Percentiles rank a stretch among this genome's conserved stretches.
Conservation (phyloP, 1,284 basidiomycete genomes). For the Marasmius fiardii region DNA sequence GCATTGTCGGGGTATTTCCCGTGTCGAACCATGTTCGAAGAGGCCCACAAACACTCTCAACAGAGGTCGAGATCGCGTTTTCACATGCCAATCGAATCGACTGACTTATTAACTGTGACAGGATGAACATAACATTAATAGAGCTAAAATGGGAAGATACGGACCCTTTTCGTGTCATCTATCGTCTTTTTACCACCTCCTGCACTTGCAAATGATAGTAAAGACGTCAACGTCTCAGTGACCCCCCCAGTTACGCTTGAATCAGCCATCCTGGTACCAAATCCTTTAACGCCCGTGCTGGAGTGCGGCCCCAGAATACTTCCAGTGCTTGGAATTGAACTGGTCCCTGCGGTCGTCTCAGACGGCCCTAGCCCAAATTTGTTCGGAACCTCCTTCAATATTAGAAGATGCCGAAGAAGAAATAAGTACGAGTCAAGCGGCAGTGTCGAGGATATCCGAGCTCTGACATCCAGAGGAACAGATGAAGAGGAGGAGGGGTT, state of each 20-base stretch:
- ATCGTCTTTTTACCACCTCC: not conserved
- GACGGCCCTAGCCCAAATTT: slow-evolving; percentile 60
- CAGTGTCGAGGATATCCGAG: not conserved
- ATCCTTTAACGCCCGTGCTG: slow-evolving; percentile 30
- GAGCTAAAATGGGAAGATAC: slow-evolving; percentile 50
- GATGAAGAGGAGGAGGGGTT: slow-evolving; percentile 14
- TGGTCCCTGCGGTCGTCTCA: slow-evolving; percentile 34
- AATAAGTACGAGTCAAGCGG: slow-evolving; percentile 75
- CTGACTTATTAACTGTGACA: slow-evolving; percentile 71
- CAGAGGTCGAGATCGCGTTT: slow-evolving; percentile 69
- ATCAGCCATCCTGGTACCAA: slow-evolving; percentile 13
- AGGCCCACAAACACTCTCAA: slow-evolving; percentile 46
- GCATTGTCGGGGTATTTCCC: slow-evolving; percentile 4
- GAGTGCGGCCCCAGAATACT: slow-evolving; percentile 47
- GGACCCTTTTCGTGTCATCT: not conserved
- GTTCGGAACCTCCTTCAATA: slow-evolving; percentile 85
- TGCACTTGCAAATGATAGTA: not conserved
- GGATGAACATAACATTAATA: slow-evolving; percentile 61
- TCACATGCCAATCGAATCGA: slow-evolving; percentile 83
- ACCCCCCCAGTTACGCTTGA: not conserved
- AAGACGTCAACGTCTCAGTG: slow-evolving; percentile 63
- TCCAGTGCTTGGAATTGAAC: slow-evolving; percentile 20
- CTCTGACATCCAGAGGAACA: not conserved
- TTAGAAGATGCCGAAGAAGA: slow-evolving; percentile 84
- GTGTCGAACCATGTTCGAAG: slow-evolving; percentile 60